A percentile compares a stretch with the other conserved stretches of the same genome.
Evolutionary conservation across 768 basidiomycete genomes (phyloP).

Genomic region (Rhodocollybia butyracea): DNA sequence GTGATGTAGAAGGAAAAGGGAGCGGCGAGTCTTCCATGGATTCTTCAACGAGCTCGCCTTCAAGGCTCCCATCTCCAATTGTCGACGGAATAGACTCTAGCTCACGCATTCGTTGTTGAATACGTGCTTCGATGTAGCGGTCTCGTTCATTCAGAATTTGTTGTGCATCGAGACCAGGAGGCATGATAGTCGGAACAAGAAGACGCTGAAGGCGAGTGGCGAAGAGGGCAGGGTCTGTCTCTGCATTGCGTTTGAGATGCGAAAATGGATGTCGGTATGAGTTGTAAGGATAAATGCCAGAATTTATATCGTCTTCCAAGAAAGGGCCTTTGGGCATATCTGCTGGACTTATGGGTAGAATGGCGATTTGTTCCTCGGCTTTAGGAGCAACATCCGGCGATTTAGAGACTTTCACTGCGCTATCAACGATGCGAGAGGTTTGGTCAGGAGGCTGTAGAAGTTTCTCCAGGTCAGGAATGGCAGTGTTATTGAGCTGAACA

Average conservation of each 20-base stretch:
- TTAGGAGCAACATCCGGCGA: conserved; percentile 44
- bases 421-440: conserved; percentile 64
- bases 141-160: conserved; percentile 90
- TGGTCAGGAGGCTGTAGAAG: conserved; percentile 59
- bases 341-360: conserved; percentile 41
- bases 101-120: conserved; percentile 86
- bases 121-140: conserved; percentile 83
- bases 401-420: conserved; percentile 71
- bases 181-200: conserved; percentile 87
- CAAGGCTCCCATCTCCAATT: conserved; percentile 74
- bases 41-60: conserved; percentile 34
- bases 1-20: conserved; percentile 46
- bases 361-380: conserved; percentile 48
- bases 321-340: conserved; percentile 72
- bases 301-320: conserved; percentile 76
- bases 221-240: conserved; percentile 57
- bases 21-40: conserved; percentile 21
- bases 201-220: conserved; percentile 76
- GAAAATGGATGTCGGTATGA: conserved; percentile 83
- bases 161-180: conserved; percentile 88
- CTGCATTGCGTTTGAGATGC: conserved; percentile 65
- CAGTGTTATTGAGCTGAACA: conserved; percentile 60
- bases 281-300: conserved; percentile 90
- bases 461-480: conserved; percentile 62
- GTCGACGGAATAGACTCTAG: conserved; percentile 78